Evolutionary conservation across 768 basidiomycete genomes (phyloP).

Genomic region (Tremella mesenterica): DNA sequence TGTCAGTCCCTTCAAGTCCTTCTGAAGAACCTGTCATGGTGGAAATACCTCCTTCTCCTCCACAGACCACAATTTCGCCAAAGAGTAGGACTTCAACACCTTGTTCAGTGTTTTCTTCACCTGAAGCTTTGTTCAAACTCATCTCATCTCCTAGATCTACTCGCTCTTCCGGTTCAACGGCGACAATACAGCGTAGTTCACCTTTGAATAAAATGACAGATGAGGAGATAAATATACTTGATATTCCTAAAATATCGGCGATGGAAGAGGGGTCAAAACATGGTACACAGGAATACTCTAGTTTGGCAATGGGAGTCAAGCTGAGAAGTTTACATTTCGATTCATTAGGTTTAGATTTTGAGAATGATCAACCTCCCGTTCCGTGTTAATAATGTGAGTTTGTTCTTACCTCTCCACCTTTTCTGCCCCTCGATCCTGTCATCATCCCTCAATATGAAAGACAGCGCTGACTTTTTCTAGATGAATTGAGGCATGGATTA

Average conservation of each 20-base stretch:
- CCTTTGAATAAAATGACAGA: background rate
- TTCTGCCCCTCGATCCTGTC: too few species aligned
- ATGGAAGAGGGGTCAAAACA: conserved; percentile 1
- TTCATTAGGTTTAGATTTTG: conserved; percentile 22
- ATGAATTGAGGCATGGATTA: too few species aligned
- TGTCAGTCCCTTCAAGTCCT: too few species aligned
- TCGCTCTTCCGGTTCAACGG: background rate
- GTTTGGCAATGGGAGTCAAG: conserved; percentile 12
- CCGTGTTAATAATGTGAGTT: too few species aligned
- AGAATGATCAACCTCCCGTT: too few species aligned
- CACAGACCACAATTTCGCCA: too few species aligned
- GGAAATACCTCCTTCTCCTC: too few species aligned
- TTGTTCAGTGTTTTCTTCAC: conserved; percentile 5
- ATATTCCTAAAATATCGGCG: background rate
- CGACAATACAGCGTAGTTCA: background rate
- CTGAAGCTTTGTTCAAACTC: conserved; percentile 9
- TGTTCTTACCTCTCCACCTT: too few species aligned
- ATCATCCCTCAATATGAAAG: too few species aligned
- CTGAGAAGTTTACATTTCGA: conserved; percentile 32
- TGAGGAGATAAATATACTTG: background rate
- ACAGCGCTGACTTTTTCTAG: too few species aligned
- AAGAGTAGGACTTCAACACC: conserved; percentile 5
- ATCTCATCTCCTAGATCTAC: conserved; percentile 6
- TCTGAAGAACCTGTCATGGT: too few species aligned
- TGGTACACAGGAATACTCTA: conserved; percentile 7